Evolutionary conservation across 768 basidiomycete species (phyloP), one percentile per base, ranked within the genome.

Genomic region (Pleurotus ostreatus): DNA sequence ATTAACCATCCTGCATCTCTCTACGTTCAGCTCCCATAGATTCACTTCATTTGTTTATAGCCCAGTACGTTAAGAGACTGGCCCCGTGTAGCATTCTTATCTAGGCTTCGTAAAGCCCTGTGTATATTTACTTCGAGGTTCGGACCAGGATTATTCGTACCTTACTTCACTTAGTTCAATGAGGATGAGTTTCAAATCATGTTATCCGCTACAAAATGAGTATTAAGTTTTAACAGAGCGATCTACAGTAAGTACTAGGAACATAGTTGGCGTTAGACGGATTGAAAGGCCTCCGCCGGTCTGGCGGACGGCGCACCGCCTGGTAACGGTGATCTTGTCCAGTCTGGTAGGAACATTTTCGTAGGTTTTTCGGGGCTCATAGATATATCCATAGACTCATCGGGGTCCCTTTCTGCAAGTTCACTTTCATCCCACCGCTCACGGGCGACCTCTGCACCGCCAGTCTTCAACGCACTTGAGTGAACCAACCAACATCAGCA

Each of bases 381-480:
- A 20, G 70, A 68, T 16, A 71, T 56, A 55, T 76, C 75, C 71
- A 73, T 72, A 37, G 61, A 66, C 40, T 73, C 71, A 20, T 78
- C 78, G 6, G 64, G 64, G 58, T 79, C 80, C 47, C 75, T 78
- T 18, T 71, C 72, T 9, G 70, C 66, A 38, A 68, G 57, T 30
- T 81, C 82, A 18, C 77, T 80, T 65, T 90, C 88, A 61, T 97
- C 94, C 89, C 92, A 97, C 57, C 82, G 83, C 66, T 96, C 94
- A 40, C 93, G 77, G 48, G 84, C 66, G 6, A 97, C 80, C 65
- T 96, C 94, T 2, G 78, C 80, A 0, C 92, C 93, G 2, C 91
- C 90, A 0, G 88, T 92, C 70, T 97, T 96, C 47, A 97, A 75
- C 6, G 91, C 80, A 8, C 93, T 94, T 57, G 16, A 18, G 11